Evolutionary conservation across 805 yeast species (phyloP).

Genomic region (Soucietia sequanensis): DNA sequence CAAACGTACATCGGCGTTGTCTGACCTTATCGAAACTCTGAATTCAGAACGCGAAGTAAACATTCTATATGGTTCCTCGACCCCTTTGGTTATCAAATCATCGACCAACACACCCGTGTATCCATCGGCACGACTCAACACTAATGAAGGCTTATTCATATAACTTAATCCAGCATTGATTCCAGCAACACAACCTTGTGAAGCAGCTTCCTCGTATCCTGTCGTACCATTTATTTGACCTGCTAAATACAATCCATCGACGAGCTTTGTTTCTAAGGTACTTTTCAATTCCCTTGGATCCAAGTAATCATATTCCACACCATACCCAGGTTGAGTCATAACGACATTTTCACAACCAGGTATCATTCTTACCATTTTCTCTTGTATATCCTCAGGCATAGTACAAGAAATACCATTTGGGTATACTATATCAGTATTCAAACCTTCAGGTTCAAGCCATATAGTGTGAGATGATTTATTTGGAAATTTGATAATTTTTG

Average conservation of each 20-base stretch:
- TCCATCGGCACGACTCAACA: conserved; percentile 74
- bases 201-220: conserved; percentile 98
- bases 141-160: conserved; percentile 42
- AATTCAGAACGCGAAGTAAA: conserved; percentile 95
- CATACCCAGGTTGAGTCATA: conserved; percentile 96
- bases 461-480: conserved; percentile 75
- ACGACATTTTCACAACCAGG: conserved; percentile 85
- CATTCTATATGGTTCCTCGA: conserved; percentile 96
- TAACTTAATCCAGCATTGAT: conserved; percentile 80
- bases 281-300: conserved; percentile 84
- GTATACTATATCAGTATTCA: conserved; percentile 81
- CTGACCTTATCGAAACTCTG: conserved; percentile 84
- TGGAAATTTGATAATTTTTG: conserved; percentile 78
- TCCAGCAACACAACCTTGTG: conserved; percentile 96
- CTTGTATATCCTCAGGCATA: conserved; percentile 93
- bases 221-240: conserved; percentile 99
- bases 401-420: conserved; percentile 97
- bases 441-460: conserved; percentile 97
- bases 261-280: conserved; percentile 78
- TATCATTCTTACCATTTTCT: conserved; percentile 66
- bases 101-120: conserved; percentile 91
- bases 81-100: conserved; percentile 93
- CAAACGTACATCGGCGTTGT: conserved; percentile 87
- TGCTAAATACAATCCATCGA: conserved; percentile 80
- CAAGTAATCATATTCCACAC: conserved; percentile 97